These are phyloP conservation scores for Penicillium sp. DNA, from an alignment of 2,329 filamentous ascomycete genomes.

Conservation along the genomic window DNA sequence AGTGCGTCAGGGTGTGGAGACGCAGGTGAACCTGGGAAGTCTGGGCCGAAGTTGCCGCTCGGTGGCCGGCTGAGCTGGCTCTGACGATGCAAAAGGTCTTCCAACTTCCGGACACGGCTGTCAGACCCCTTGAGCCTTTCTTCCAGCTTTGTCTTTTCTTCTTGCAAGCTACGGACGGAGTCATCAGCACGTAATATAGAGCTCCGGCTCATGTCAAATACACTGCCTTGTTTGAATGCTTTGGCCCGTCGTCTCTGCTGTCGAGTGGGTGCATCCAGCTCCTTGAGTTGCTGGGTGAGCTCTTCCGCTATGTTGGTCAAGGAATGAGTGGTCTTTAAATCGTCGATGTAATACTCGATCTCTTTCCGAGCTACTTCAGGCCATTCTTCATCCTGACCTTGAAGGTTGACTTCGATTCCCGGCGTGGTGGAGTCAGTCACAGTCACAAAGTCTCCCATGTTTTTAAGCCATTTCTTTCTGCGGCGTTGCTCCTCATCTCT, in stretches of 20 bases:
- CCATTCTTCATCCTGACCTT: slow-evolving; percentile 77
- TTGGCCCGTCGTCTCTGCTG: slow-evolving; percentile 84
- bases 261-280: slow-evolving; percentile 76
- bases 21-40: slow-evolving; percentile 40
- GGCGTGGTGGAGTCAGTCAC: slow-evolving; percentile 67
- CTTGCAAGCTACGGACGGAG: slow-evolving; percentile 69
- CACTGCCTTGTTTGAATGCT: slow-evolving; percentile 93
- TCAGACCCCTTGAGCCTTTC: slow-evolving; percentile 76
- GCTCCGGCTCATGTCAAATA: slow-evolving; percentile 88
- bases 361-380: slow-evolving; percentile 73
- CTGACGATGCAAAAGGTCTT: slow-evolving; percentile 88
- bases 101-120: slow-evolving; percentile 83
- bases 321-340: slow-evolving; percentile 62
- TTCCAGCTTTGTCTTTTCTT: slow-evolving; percentile 74
- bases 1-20: slow-evolving; percentile 41
- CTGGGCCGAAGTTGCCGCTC: slow-evolving; percentile 48
- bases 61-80: slow-evolving; percentile 54
- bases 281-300: slow-evolving; percentile 70
- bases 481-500: slow-evolving; percentile 90
- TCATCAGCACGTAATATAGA: slow-evolving; percentile 88
- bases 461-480: slow-evolving; percentile 85
- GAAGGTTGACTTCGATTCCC: slow-evolving; percentile 79
- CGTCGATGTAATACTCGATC: slow-evolving; percentile 68
- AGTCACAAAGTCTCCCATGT: slow-evolving; percentile 69
- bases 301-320: slow-evolving; percentile 68